Evolutionary conservation across 208 protist genomes (phyloP), one percentile per base, ranked within the genome.

Genomic region (Tritrichomonas musculus): DNA sequence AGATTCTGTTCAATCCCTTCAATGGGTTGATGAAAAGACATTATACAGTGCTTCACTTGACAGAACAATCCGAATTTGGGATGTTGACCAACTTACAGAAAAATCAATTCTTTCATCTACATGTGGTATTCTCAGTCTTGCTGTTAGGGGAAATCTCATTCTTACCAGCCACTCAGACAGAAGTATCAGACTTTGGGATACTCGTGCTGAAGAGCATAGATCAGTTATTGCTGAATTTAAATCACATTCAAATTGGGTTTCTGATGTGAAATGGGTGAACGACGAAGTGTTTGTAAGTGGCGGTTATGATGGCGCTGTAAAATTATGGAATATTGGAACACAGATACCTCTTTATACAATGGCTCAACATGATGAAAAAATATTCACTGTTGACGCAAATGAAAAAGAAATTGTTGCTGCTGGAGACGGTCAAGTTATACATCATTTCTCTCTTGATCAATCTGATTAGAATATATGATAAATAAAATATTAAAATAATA

Each of bases 331-430:
- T 88, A 88, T 88, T 27, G 77, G 77, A 53, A 88, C 77, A 39
- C n/a, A 49, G 17, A 47, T 88, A 39, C 77, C 77, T 41, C 47
- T 88, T 20, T 53, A 22, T 30, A 88, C 77, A 53, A 88, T 88
- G 9, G 53, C 77, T 27, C 77, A 88, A 50, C 77, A 88, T 57
- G 77, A 88, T 88, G 77, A 88, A 49, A 88, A 88, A 88, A 47
- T 88, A 17, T 88, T 88, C 20, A 22, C 77, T 60, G 4, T 88
- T 8, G 77, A 20, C 4, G 27, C 3, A 14, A 27, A 53, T 39
- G 17, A 22, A 33, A 57, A 88, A 20, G 47, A 53, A 39, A 20
- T 88, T 60, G 41, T 27, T 39, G 47, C 47, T 22, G 77, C 47
- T 57, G 77, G 77, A 9, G 20, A 20, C 20, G 77, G 47, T 3